Percentiles rank a stretch among this genome's conserved stretches.
Evolutionary conservation across 2,329 filamentous ascomycete species (phyloP).

Genomic region (Dactylellina haptotyla): DNA sequence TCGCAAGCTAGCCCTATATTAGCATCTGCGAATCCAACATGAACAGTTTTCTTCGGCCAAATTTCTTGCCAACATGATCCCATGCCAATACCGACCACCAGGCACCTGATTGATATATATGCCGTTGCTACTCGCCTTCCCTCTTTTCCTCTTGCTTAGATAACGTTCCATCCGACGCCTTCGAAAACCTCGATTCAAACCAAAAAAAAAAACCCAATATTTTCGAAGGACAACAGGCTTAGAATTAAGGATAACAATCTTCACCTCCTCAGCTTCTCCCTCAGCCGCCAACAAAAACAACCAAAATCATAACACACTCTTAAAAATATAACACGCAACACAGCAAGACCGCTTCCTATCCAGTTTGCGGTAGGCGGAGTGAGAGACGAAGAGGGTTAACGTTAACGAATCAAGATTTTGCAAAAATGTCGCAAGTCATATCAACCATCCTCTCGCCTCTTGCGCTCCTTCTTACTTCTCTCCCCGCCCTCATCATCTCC

Average conservation of each 20-base stretch:
- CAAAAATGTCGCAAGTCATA: slow-evolving; percentile 18
- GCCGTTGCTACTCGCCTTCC: slow-evolving; percentile 11
- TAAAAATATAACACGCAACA: too few species aligned
- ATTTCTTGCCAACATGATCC: too few species aligned
- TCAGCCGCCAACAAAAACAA: too few species aligned
- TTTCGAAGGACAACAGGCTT: too few species aligned
- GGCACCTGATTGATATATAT: slow-evolving; percentile 37
- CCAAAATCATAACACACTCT: too few species aligned
- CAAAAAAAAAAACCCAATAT: background rate
- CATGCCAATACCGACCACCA: background rate
- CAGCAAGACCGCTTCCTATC: too few species aligned
- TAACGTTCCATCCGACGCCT: too few species aligned
- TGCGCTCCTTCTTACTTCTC: slow-evolving; percentile 18
- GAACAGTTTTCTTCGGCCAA: background rate
- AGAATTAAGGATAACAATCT: too few species aligned
- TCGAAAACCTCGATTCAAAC: too few species aligned
- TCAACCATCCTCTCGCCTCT: slow-evolving; percentile 31
- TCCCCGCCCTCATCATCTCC: slow-evolving; percentile 40
- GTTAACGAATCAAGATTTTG: background rate
- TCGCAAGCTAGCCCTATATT: slow-evolving; percentile 29
- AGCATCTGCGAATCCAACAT: slow-evolving; percentile 43
- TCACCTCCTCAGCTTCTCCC: too few species aligned
- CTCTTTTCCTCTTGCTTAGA: background rate
- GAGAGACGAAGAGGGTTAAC: too few species aligned
- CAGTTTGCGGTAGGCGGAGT: too few species aligned